Conservation (phyloP, 2,329 filamentous ascomycete species). For the Ophiostoma pallidulum region DNA sequence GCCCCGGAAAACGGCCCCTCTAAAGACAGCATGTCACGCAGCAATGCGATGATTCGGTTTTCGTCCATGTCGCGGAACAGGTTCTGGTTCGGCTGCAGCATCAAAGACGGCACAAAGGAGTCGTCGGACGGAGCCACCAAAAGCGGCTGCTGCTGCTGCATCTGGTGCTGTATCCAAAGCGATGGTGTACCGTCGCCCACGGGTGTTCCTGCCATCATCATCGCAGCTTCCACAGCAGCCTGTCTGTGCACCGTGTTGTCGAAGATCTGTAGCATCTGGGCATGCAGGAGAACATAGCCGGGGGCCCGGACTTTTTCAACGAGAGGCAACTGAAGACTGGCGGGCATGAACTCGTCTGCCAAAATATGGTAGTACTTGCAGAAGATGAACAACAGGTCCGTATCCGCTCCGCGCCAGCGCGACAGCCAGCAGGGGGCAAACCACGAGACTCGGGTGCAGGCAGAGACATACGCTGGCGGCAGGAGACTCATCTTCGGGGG, state of each 20-base stretch:
- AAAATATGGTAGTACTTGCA: conserved; percentile 80
- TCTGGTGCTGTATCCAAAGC: conserved; percentile 9
- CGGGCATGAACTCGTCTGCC: conserved; percentile 60
- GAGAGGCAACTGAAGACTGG: conserved; percentile 35
- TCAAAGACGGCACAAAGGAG: conserved; percentile 40
- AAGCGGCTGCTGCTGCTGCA: conserved; percentile 9
- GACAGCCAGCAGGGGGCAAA: conserved; percentile 67
- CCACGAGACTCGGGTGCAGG: conserved; percentile 58
- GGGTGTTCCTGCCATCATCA: conserved; percentile 26
- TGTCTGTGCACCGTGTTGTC: conserved; percentile 80
- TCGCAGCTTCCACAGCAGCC: conserved; percentile 39
- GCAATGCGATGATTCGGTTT: conserved; percentile 71
- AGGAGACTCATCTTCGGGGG: conserved; percentile 39
- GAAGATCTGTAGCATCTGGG: conserved; percentile 68
- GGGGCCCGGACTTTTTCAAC: conserved; percentile 56
- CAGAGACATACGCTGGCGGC: conserved; percentile 33
- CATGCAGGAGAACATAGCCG: conserved; percentile 70
- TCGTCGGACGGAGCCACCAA: conserved; percentile 25
- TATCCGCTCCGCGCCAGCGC: conserved; percentile 79
- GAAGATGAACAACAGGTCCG: conserved; percentile 85
- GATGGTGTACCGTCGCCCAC: conserved; percentile 17
- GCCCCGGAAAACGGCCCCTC: conserved; percentile 34
- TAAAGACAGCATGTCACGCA: conserved; percentile 66
- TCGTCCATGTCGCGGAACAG: conserved; percentile 76
- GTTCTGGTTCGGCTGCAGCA: conserved; percentile 48